These are phyloP conservation scores for Gymnopus androsaceus DNA, from an alignment of 1,284 basidiomycete genomes.

Conservation along the genomic window DNA sequence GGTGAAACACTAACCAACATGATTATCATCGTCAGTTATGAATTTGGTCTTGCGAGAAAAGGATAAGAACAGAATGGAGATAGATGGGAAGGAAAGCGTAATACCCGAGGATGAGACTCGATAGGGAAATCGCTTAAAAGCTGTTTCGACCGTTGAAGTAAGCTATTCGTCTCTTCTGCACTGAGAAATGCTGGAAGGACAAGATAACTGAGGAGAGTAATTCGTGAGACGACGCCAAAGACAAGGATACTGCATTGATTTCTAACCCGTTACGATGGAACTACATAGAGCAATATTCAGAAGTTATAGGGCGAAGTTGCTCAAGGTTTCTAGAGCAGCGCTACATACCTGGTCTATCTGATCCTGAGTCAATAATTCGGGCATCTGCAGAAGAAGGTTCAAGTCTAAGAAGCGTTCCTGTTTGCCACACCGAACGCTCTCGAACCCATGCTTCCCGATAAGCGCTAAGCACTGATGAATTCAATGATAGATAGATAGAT, in stretches of 20 bases:
- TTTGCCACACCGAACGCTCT: too few species aligned
- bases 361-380: conserved; percentile 46
- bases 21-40: conserved; percentile 74
- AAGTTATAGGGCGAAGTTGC: conserved; percentile 1
- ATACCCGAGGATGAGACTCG: conserved; percentile 79
- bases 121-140: conserved; percentile 78
- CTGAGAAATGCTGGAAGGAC: conserved; percentile 75
- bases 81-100: background rate
- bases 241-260: background rate
- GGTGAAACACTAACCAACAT: too few species aligned
- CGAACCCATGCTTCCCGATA: too few species aligned
- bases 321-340: background rate
- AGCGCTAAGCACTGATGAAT: too few species aligned
- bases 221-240: too few species aligned
- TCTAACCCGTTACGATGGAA: conserved; percentile 53
- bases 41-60: conserved; percentile 75
- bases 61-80: background rate
- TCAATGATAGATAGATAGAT: too few species aligned
- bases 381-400: conserved; percentile 9
- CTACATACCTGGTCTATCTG: conserved; percentile 53
- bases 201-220: conserved; percentile 62
- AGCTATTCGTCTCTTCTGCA: conserved; percentile 54
- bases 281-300: conserved; percentile 28
- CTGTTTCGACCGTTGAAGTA: conserved; percentile 71
- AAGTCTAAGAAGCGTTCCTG: too few species aligned